These are phyloP conservation scores for Fusarium torreyae DNA, from an alignment of 2,329 filamentous ascomycete genomes.

Conservation along the genomic window DNA sequence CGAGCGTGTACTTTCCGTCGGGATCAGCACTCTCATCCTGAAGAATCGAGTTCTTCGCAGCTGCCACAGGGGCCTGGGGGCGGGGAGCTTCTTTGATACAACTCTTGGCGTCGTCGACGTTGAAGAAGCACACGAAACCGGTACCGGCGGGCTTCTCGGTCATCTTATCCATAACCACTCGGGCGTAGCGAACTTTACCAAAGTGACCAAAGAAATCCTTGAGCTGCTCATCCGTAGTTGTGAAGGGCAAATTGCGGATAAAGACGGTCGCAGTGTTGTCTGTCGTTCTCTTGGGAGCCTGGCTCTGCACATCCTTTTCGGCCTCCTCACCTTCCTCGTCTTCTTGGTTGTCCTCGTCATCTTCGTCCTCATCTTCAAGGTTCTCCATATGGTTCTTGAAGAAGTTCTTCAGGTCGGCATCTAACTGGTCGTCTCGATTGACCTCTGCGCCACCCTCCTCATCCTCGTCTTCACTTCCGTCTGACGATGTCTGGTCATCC, in stretches of 20 bases:
- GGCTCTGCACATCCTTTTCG: conserved; percentile 57
- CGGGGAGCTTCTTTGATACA: conserved; percentile 85
- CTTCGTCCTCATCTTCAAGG: conserved; percentile 70
- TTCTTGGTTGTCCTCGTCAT: conserved; percentile 64
- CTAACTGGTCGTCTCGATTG: conserved; percentile 59
- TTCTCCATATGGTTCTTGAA: conserved; percentile 72
- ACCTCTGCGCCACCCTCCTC: conserved; percentile 52
- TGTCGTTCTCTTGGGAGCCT: conserved; percentile 48
- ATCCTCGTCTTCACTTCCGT: conserved; percentile 49
- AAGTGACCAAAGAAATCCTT: conserved; percentile 91
- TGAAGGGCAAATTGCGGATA: conserved; percentile 94
- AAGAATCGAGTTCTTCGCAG: conserved; percentile 83
- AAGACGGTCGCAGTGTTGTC: conserved; percentile 86
- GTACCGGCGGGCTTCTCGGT: conserved; percentile 92
- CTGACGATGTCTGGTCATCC: conserved; percentile 46
- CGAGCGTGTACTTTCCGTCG: conserved; percentile 88
- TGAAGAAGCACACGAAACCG: conserved; percentile 94
- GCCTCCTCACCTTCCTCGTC: conserved; percentile 60
- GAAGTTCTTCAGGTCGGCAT: conserved; percentile 68
- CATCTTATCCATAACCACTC: conserved; percentile 88
- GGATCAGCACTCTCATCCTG: conserved; percentile 88
- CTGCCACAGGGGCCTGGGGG: conserved; percentile 58
- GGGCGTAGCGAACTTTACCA: conserved; percentile 89
- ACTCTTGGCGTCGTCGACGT: conserved; percentile 78
- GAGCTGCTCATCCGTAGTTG: conserved; percentile 84